These are phyloP conservation scores for Chaetomium tenue DNA, from an alignment of 495 filamentous ascomycete genomes.

Conservation along the genomic window DNA sequence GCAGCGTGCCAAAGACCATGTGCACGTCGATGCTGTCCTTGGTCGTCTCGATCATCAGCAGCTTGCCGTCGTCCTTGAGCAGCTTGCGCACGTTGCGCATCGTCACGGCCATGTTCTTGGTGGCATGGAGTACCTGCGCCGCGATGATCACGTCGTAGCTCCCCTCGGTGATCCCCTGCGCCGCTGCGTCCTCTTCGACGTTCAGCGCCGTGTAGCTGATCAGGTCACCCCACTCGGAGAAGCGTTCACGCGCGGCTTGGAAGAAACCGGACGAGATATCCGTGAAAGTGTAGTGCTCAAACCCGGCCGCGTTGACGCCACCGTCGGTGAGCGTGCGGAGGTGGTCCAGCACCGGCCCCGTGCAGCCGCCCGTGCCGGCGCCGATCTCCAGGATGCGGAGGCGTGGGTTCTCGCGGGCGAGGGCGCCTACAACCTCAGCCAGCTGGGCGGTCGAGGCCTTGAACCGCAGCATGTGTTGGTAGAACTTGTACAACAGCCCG, in stretches of 20 bases:
- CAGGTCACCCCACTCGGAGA: background rate
- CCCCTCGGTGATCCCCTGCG: background rate
- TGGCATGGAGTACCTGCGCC: background rate
- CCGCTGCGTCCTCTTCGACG: background rate
- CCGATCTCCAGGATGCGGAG: background rate
- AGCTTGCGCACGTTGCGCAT: background rate
- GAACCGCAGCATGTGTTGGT: background rate
- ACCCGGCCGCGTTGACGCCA: background rate
- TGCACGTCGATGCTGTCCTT: constrained; percentile 16
- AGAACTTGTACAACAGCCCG: background rate
- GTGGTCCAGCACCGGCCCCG: background rate
- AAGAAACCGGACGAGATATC: constrained; percentile 1
- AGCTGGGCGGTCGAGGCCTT: background rate
- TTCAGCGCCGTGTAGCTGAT: too few relatives aligned
- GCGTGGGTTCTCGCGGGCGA: background rate
- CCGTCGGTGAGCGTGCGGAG: background rate
- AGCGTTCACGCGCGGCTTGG: background rate
- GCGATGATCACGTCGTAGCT: background rate
- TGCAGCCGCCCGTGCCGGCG: background rate
- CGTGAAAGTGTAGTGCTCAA: background rate
- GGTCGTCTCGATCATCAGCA: constrained; percentile 41
- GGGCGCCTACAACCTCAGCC: background rate
- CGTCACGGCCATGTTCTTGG: background rate
- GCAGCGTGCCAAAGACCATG: background rate
- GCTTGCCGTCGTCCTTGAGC: background rate